Base-by-base conservation (phyloP, 495 filamentous ascomycete species). In the Tuber indicum region DNA sequence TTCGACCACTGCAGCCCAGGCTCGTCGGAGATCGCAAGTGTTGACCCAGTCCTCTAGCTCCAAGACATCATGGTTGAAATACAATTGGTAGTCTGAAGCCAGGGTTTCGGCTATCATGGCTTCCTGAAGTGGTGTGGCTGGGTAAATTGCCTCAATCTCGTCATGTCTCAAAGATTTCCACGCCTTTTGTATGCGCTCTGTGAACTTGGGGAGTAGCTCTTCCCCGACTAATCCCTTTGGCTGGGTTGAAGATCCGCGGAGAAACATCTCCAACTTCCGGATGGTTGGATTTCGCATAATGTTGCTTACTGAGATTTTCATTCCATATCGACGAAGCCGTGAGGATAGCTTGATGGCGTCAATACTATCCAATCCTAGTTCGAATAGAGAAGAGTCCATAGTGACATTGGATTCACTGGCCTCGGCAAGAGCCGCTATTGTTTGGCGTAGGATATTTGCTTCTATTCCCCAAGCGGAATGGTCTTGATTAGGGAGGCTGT, bases 11-110 rank as follows among this genome's bases (percentile, higher is more conserved):
- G 82, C 84, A 12, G 82, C 82, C 88, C 91, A 93, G 8, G 93
- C 91, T 44, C 82, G 72, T 71, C 86, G 87, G 10, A 97, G 85
- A 43, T 78, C 86, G 0, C 75, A 43, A 3, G 88, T 71, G 76
- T 96, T 87, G 4, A 90, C 79, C 0, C 85, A 78, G 0, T 82
- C 75, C 3, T 85, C 76, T 0, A 93, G 81, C 49, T 89, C 87
- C 70, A 94, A 83, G 6, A 90, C 84, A 80, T 95, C 91, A 76
- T 92, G 91, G 77, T 94, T 97, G 85, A 93, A 94, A 83, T 97
- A 97, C 76, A 89, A 86, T 41, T 86, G 85, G 75, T 89, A 91
- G 14, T 88, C 85, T 0, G 92, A 92, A 32, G 87, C 85, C 12
- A 92, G 75, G 87, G 95, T 96, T 72, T 91, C 89, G 0, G 90